Evolutionary conservation across 2,329 filamentous ascomycete species (phyloP), one percentile per base, ranked within the genome.

Genomic region (Fusarium sp.): DNA sequence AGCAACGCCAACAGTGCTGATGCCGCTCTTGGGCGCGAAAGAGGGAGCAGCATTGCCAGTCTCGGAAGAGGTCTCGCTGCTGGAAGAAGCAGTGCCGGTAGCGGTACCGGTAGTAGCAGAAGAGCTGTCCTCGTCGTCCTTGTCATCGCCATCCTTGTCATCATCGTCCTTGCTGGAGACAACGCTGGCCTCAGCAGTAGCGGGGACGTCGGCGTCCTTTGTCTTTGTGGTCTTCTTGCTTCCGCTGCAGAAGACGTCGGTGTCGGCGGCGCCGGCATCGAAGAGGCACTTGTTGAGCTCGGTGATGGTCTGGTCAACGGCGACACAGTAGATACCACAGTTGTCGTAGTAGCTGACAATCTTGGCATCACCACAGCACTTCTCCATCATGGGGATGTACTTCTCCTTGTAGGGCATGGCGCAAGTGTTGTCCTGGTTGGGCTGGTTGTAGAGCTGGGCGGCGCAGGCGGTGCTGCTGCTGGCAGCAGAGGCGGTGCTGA

Each of bases 281-380:
- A 68, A 76, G 15, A 86, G 74, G 67, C 84, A 86, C 26, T 70
- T 40, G 13, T 65, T 50, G 33, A 79, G 74, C 31, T 77, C 71
- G 52, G 47, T 72, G 57, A 74, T 66, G 47, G 70, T 75, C 76
- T 79, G 69, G 67, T 69, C 77, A 23, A 76, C 46, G 51, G 77
- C 76, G 7, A 76, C 80, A 70, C 84, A 86, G 82, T 85, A 86
- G 62, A 85, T 70, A 16, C 81, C 83, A 77, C 84, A 86, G 71
- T 80, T 75, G 72, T 80, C 70, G 71, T 82, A 77, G 80, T 85
- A 86, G 67, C 76, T 76, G 49, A 81, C 74, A 30, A 85, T 77
- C 23, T 80, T 74, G 53, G 83, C 81, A 11, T 77, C 67, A 12
- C 78, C 76, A 72, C 84, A 86, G 80, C 84, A 86, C 23, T 75